Percentiles rank a stretch among this genome's conserved stretches.
These are phyloP conservation scores for Irpex lacteus DNA, from an alignment of 1,284 basidiomycete species.

Conservation along the genomic window DNA sequence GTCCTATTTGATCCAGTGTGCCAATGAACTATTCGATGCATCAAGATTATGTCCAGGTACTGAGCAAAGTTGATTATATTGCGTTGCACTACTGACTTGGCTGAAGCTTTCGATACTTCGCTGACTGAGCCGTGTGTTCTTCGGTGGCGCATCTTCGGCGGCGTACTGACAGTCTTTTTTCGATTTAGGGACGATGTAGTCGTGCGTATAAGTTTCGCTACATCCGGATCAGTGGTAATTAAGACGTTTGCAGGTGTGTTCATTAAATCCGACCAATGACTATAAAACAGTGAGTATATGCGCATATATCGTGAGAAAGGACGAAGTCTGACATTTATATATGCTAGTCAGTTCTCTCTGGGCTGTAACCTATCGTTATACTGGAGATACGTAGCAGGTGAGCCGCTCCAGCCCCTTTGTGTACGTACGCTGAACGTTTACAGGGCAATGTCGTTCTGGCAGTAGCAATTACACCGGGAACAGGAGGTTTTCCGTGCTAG, in stretches of 20 bases:
- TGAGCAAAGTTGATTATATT: neutral
- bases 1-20: conserved; percentile 63
- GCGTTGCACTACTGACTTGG: conserved; percentile 4
- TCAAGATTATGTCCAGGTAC: conserved; percentile 74
- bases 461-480: conserved; percentile 84
- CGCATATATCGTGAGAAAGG: conserved; percentile 10
- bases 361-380: conserved; percentile 67
- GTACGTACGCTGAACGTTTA: conserved; percentile 2
- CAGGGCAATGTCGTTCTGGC: conserved; percentile 83
- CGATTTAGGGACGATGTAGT: conserved; percentile 76
- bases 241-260: conserved; percentile 55
- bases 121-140: conserved; percentile 68
- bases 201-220: conserved; percentile 35
- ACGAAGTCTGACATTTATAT: too few species aligned
- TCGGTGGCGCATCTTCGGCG: neutral
- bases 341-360: conserved; percentile 76
- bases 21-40: conserved; percentile 75
- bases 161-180: neutral
- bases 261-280: conserved; percentile 78
- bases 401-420: conserved; percentile 15
- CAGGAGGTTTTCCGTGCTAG: conserved; percentile 42
- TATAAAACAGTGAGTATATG: conserved; percentile 68
- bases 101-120: conserved; percentile 72
- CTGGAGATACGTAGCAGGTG: conserved; percentile 79
- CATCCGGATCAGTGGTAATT: neutral